Conservation (phyloP, 169 alveolate species). For the Pseudocohnilembus persalinus region DNA sequence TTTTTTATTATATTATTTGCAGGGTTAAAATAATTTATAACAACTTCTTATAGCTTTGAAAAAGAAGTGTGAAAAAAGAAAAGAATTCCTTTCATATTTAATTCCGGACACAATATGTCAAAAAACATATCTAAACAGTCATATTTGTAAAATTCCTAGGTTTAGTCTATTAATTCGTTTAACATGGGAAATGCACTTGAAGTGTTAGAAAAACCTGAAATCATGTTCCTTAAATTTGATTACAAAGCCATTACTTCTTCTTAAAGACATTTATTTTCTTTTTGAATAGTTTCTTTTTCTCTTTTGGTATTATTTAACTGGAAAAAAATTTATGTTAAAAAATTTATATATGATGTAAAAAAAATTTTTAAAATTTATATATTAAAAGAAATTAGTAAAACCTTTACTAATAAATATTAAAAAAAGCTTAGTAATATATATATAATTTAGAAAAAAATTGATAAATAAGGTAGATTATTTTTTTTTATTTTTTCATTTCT, state of each 20-base stretch:
- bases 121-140: conserved; percentile 81
- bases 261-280: conserved; percentile 62
- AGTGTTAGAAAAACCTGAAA: conserved; percentile 76
- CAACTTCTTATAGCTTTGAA: conserved; percentile 37
- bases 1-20: conserved; percentile 48
- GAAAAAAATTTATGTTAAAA: too few relatives aligned
- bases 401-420: too few relatives aligned
- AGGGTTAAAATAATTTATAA: conserved; percentile 61
- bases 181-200: conserved; percentile 74
- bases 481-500: too few relatives aligned
- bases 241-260: conserved; percentile 65
- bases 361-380: too few relatives aligned
- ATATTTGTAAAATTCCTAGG: conserved; percentile 72
- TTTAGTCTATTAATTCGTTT: conserved; percentile 68
- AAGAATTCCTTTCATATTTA: conserved; percentile 73
- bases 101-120: conserved; percentile 76
- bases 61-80: conserved; percentile 62
- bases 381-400: too few relatives aligned
- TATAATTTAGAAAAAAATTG: too few relatives aligned
- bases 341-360: too few relatives aligned
- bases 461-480: conserved; percentile 40
- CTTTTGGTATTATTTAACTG: conserved; percentile 46
- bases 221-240: conserved; percentile 71
- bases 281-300: conserved; percentile 51
- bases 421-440: too few relatives aligned